phyloP scores from a whole-genome alignment of 345 rosid species.

The Ceriops decandra region DNA sequence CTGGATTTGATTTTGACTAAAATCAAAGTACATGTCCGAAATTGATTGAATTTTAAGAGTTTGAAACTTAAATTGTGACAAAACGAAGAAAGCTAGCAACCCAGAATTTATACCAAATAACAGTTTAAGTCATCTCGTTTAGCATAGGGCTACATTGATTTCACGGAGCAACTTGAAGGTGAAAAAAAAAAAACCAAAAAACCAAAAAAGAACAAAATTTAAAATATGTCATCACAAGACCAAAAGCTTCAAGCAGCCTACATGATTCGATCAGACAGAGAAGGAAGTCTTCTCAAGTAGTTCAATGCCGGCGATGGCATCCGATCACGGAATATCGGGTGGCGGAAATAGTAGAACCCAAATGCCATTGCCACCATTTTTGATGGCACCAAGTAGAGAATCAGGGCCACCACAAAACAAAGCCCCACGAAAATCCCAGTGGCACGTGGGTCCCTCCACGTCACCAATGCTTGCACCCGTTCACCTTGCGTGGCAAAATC shows the following conservation, averaged over 20 bases:
- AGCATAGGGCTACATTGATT: too few relatives aligned
- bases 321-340: slow-evolving; percentile 71
- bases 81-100: too few relatives aligned
- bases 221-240: background rate
- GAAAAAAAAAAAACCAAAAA: too few relatives aligned
- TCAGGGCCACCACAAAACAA: slow-evolving; percentile 66
- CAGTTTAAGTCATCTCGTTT: too few relatives aligned
- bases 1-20: too few relatives aligned
- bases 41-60: too few relatives aligned
- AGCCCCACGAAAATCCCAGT: slow-evolving; percentile 70
- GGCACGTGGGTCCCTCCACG: slow-evolving; percentile 84
- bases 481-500: slow-evolving; percentile 78
- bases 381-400: slow-evolving; percentile 64
- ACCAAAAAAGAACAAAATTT: too few relatives aligned
- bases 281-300: slow-evolving; percentile 74
- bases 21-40: too few relatives aligned
- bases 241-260: slow-evolving; percentile 11
- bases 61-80: too few relatives aligned
- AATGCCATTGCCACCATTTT: slow-evolving; percentile 85
- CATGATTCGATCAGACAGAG: slow-evolving; percentile 79
- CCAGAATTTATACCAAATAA: too few relatives aligned
- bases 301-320: slow-evolving; percentile 71
- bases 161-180: too few relatives aligned
- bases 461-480: slow-evolving; percentile 67
- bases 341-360: slow-evolving; percentile 82